Evolutionary conservation across 1,284 basidiomycete species (phyloP), one percentile per base, ranked within the genome.

Genomic region (Sporisorium exsertum): DNA sequence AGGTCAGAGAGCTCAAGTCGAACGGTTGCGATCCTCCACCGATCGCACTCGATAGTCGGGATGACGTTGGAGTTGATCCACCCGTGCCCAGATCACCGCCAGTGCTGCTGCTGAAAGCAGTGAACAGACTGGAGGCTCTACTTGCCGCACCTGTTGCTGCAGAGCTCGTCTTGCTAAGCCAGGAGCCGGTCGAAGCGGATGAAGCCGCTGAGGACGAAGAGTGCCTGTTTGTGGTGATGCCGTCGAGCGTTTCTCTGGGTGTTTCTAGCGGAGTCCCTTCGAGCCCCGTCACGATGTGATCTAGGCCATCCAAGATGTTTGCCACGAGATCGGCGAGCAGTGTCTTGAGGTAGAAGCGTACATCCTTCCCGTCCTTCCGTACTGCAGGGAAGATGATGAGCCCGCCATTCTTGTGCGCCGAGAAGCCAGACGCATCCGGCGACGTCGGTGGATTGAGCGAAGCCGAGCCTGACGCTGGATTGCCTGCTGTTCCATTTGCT

Each of bases 341-440:
- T 22, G 80, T 83, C 42, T 79, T 78, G 55, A 85, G 68, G 63
- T 85, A 84, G 59, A 83, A 84, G 2, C 77, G 67, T 12, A 85
- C 80, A 33, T 85, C 84, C 43, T 84, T 82, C 5, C 77, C 75
- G 51, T 85, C 84, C 29, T 72, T 77, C 5, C 84, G 69, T 12
- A 83, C 78, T 1, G 84, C 81, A 0, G 84, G 84, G 26, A 85
- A 83, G 58, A 84, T 77, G 63, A 83, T 66, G 2, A 85, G 68
- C 2, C 81, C 83, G 33, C 61, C 68, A 42, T 70, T 75, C 27
- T 60, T 69, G n/a, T 69, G 67, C 20, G 74, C 78, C 1, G 72
- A 58, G 55, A 83, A 82, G 16, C 81, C 83, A 3, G 77, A 52
- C 24, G 63, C 42, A 24, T 72, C 69, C 0, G 55, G 54, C 20